Conservation (phyloP, 257 asterid species). For the Verbena officinalis region DNA sequence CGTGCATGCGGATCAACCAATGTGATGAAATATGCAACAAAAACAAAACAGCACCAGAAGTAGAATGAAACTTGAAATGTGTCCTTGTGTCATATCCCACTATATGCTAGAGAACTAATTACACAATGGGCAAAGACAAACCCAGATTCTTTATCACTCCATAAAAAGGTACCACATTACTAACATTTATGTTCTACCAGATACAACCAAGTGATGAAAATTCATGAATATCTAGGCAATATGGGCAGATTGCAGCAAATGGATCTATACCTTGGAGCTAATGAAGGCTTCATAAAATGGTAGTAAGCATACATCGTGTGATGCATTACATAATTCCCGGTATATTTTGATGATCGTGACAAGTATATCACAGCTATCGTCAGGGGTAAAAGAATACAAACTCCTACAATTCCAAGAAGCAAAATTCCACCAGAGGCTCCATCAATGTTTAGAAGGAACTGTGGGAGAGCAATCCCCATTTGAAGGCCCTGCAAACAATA, state of each 20-base stretch:
- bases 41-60: conserved; percentile 11
- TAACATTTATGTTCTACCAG: conserved; percentile 2
- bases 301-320: conserved; percentile 87
- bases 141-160: conserved; percentile 13
- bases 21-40: not conserved
- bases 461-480: conserved; percentile 99
- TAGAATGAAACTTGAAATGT: conserved; percentile 6
- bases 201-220: conserved; percentile 24
- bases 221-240: not conserved
- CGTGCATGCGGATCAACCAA: too few species aligned
- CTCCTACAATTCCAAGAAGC: conserved; percentile 97
- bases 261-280: conserved; percentile 89
- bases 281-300: conserved; percentile 93
- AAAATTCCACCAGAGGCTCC: conserved; percentile 96
- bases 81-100: conserved; percentile 7
- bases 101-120: not conserved
- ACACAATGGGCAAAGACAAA: conserved; percentile 17
- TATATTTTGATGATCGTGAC: conserved; percentile 91
- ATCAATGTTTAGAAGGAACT: conserved; percentile 84
- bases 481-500: conserved; percentile 68
- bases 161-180: conserved; percentile 13
- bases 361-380: conserved; percentile 86
- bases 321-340: conserved; percentile 99
- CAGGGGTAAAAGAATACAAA: conserved; percentile 88
- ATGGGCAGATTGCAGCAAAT: conserved; percentile 8